Conservation (phyloP, 805 yeast genomes). For the Debaryomyces maramus region DNA sequence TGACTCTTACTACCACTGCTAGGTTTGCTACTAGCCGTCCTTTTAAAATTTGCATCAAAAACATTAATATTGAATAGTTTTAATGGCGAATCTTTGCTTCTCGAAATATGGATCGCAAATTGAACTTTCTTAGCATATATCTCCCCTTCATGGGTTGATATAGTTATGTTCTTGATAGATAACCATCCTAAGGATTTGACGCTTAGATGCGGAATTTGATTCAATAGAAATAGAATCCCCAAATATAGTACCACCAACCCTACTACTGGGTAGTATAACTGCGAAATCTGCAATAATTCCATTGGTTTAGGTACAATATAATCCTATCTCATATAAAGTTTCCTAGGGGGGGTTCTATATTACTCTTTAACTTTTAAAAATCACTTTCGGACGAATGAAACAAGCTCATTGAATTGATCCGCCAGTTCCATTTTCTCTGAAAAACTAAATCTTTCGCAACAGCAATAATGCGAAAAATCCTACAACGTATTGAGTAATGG, state of each 20-base stretch:
- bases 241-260: conserved; percentile 14
- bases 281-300: too few relatives aligned
- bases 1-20: neutral
- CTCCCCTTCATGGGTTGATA: conserved; percentile 14
- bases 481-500: too few relatives aligned
- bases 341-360: too few relatives aligned
- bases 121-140: conserved; percentile 19
- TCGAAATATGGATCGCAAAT: conserved; percentile 22
- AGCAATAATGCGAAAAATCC: too few relatives aligned
- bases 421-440: too few relatives aligned
- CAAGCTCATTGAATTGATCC: too few relatives aligned
- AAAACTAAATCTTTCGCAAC: too few relatives aligned
- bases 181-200: conserved; percentile 33
- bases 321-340: too few relatives aligned
- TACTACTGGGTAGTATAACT: neutral
- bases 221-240: conserved; percentile 18
- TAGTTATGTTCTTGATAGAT: conserved; percentile 23
- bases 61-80: conserved; percentile 30
- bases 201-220: conserved; percentile 26
- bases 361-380: too few relatives aligned
- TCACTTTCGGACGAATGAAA: too few relatives aligned
- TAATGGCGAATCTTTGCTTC: conserved; percentile 21
- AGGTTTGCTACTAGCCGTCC: neutral
- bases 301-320: too few relatives aligned
- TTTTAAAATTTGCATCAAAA: conserved; percentile 17